phyloP scores from a whole-genome alignment of 2,329 filamentous ascomycete species.

The Aspergillus floridensis region DNA sequence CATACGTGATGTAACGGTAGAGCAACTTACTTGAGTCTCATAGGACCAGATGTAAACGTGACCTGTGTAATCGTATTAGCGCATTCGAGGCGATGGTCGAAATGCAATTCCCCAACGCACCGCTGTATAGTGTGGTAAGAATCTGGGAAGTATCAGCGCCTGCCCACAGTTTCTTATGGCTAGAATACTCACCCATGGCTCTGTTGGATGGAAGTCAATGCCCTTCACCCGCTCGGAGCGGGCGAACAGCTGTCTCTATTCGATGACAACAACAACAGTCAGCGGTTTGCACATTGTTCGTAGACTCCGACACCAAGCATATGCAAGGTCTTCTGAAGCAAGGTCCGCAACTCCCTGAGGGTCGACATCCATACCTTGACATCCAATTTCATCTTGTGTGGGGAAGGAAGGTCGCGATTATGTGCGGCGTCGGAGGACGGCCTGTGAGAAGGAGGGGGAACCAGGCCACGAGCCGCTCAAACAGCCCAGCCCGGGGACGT shows the following conservation, averaged over 20 bases:
- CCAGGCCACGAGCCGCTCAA: slow-evolving; percentile 34
- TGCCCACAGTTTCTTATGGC: neutral
- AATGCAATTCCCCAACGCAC: slow-evolving; percentile 52
- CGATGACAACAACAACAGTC: slow-evolving; percentile 37
- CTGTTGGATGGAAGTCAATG: slow-evolving; percentile 94
- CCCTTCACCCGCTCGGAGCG: slow-evolving; percentile 94
- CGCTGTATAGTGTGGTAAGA: slow-evolving; percentile 92
- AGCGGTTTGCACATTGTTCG: slow-evolving; percentile 30
- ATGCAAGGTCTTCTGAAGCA: neutral
- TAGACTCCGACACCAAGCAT: slow-evolving; percentile 1
- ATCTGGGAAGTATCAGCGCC: slow-evolving; percentile 49
- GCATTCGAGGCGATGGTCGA: slow-evolving; percentile 12
- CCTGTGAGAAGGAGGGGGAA: slow-evolving; percentile 29
- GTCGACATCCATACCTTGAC: slow-evolving; percentile 51
- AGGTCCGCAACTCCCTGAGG: slow-evolving; percentile 3
- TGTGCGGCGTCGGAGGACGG: slow-evolving; percentile 35
- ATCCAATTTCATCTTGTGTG: slow-evolving; percentile 56
- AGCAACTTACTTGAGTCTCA: slow-evolving; percentile 68
- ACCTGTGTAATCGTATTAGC: slow-evolving; percentile 57
- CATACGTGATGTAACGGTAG: neutral
- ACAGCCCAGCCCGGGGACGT: slow-evolving; percentile 28
- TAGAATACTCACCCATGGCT: slow-evolving; percentile 73
- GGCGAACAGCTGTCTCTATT: slow-evolving; percentile 75
- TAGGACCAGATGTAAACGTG: slow-evolving; percentile 99
- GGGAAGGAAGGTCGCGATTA: slow-evolving; percentile 30